A percentile compares a stretch with the other conserved stretches of the same genome.
These are phyloP conservation scores for Penicillium samsonianum DNA, from an alignment of 495 filamentous ascomycete species.

Conservation along the genomic window DNA sequence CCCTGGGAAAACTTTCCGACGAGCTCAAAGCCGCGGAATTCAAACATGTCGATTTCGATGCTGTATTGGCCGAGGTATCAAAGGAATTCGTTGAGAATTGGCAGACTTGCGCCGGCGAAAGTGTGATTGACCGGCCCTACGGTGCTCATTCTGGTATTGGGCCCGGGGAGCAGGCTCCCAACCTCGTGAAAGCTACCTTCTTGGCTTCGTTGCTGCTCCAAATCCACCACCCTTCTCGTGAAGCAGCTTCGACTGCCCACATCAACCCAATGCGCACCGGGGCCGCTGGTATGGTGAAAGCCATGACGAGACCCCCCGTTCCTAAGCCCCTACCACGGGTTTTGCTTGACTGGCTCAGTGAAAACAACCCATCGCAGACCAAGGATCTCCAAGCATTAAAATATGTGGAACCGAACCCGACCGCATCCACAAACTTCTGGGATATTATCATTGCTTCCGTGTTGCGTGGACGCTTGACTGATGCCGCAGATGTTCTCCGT, in stretches of 20 bases:
- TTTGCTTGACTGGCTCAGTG: slow-evolving; percentile 76
- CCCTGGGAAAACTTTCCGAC: slow-evolving; percentile 52
- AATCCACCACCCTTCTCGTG: slow-evolving; percentile 67
- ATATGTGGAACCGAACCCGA: slow-evolving; percentile 65
- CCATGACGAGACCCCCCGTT: slow-evolving; percentile 38
- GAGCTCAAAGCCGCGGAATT: slow-evolving; percentile 55
- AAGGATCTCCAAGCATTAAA: slow-evolving; percentile 61
- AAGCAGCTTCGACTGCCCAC: slow-evolving; percentile 31
- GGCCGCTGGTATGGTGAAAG: slow-evolving; percentile 35
- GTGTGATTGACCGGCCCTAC: slow-evolving; percentile 49
- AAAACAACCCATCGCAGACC: slow-evolving; percentile 62
- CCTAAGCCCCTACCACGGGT: slow-evolving; percentile 64
- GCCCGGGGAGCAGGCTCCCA: slow-evolving; percentile 57
- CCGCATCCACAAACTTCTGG: slow-evolving; percentile 77
- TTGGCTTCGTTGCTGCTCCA: slow-evolving; percentile 68
- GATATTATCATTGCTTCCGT: slow-evolving; percentile 66
- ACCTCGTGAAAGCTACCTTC: slow-evolving; percentile 71
- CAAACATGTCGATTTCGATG: slow-evolving; percentile 55
- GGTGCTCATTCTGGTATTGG: slow-evolving; percentile 56
- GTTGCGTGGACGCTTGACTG: slow-evolving; percentile 68
- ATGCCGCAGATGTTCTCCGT: slow-evolving; percentile 62
- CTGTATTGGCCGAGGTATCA: slow-evolving; percentile 55
- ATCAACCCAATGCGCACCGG: slow-evolving; percentile 26
- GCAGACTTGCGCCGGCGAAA: slow-evolving; percentile 51
- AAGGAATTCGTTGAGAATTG: slow-evolving; percentile 59